phyloP scores from a whole-genome alignment of 1,139 yeast species.

The Geotrichum fermentans region DNA sequence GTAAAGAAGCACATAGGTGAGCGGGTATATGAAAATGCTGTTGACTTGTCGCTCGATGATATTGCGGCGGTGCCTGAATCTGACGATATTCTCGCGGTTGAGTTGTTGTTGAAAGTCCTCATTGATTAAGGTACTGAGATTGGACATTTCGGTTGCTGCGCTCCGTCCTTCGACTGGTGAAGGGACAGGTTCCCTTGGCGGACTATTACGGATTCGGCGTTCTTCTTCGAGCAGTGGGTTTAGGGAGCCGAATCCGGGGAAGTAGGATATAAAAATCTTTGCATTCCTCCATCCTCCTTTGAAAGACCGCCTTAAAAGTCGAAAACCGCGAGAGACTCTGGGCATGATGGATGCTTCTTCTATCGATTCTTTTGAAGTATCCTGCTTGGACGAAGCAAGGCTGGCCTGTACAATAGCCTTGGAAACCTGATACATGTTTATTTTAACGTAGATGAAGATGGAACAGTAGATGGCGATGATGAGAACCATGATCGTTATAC shows the following conservation, averaged over 20 bases:
- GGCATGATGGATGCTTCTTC: background rate
- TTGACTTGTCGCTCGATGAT: slow-evolving; percentile 74
- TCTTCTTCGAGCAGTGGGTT: slow-evolving; percentile 12
- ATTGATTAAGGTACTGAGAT: slow-evolving; percentile 28
- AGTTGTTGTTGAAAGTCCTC: slow-evolving; percentile 41
- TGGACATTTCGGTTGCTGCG: background rate
- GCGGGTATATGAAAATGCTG: slow-evolving; percentile 76
- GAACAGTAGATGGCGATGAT: slow-evolving; percentile 61
- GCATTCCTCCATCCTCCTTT: background rate
- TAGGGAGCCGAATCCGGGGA: slow-evolving; percentile 14
- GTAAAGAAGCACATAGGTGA: slow-evolving; percentile 77
- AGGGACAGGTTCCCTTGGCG: background rate
- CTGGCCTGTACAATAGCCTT: slow-evolving; percentile 2
- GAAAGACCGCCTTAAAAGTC: no score
- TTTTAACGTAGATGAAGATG: slow-evolving; percentile 60
- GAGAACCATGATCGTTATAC: slow-evolving; percentile 57
- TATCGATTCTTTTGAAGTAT: background rate
- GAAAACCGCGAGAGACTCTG: background rate
- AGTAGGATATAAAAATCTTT: background rate
- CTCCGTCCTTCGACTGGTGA: background rate
- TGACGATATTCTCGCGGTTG: slow-evolving; percentile 50
- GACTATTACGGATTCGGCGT: no score
- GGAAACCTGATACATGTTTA: slow-evolving; percentile 17
- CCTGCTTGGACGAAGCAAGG: background rate
- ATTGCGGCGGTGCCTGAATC: slow-evolving; percentile 56